Conservation (phyloP, 2,329 filamentous ascomycete genomes). For the Periconia sp. region DNA sequence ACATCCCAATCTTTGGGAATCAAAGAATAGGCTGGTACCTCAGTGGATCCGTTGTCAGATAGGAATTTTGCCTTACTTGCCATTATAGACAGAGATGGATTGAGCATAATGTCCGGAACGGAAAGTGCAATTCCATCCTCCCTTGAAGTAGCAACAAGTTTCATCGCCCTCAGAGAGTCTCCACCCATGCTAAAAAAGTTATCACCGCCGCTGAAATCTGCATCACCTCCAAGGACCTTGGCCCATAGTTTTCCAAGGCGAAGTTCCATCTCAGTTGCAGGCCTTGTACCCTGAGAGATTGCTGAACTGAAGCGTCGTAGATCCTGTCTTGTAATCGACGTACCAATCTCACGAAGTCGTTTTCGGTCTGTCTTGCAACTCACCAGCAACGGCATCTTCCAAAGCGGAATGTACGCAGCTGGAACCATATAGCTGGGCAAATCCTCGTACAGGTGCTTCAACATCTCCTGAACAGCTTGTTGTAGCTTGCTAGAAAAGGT, state of each 20-base stretch:
- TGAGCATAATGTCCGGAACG: conserved; percentile 62
- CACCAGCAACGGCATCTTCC: conserved; percentile 44
- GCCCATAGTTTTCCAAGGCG: conserved; percentile 38
- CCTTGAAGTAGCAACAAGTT: conserved; percentile 62
- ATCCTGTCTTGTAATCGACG: conserved; percentile 36
- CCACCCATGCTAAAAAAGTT: conserved; percentile 57
- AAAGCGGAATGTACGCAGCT: conserved; percentile 41
- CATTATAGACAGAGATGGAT: conserved; percentile 55
- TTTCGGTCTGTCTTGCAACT: conserved; percentile 46
- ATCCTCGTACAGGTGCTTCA: conserved; percentile 31
- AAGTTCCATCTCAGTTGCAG: conserved; percentile 37
- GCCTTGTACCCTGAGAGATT: conserved; percentile 52
- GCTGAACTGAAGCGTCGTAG: conserved; percentile 39
- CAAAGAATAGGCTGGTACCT: conserved; percentile 43
- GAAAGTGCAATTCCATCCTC: conserved; percentile 56
- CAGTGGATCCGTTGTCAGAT: conserved; percentile 19
- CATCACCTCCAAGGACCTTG: conserved; percentile 38
- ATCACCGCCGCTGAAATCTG: conserved; percentile 40
- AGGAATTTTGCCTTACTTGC: conserved; percentile 42
- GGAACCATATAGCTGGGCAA: conserved; percentile 46
- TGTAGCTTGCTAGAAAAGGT: conserved; percentile 41
- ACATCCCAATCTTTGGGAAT: conserved; percentile 28
- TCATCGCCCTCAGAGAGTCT: conserved; percentile 60
- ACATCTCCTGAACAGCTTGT: conserved; percentile 34
- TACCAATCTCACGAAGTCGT: conserved; percentile 40